Evolutionary conservation across 2,329 filamentous ascomycete species (phyloP).

Genomic region (Apiospora hydei): DNA sequence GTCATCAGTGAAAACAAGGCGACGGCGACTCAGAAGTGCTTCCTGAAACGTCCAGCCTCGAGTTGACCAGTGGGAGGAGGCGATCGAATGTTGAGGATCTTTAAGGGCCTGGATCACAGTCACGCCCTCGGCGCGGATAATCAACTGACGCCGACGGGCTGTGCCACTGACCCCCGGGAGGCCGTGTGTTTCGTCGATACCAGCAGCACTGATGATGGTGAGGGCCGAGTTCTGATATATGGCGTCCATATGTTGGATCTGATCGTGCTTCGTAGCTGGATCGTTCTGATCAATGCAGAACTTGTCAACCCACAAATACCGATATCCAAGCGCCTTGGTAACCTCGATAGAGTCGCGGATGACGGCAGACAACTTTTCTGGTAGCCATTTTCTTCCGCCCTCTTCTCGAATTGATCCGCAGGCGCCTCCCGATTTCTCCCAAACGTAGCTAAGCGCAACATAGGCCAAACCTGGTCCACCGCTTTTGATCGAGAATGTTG

Average conservation of each 20-base stretch:
- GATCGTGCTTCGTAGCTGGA: slow-evolving; percentile 31
- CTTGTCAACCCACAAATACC: slow-evolving; percentile 49
- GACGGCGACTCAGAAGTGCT: slow-evolving; percentile 44
- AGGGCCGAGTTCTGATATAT: slow-evolving; percentile 46
- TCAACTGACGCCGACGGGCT: background rate
- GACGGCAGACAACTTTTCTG: background rate
- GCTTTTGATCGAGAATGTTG: background rate
- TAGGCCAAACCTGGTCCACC: background rate
- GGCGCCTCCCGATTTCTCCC: background rate
- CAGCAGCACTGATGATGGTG: slow-evolving; percentile 48
- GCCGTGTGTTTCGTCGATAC: slow-evolving; percentile 43
- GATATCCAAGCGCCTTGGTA: slow-evolving; percentile 41
- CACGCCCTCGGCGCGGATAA: background rate
- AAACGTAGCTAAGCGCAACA: background rate
- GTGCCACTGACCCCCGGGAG: slow-evolving; percentile 38
- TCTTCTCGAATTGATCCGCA: background rate
- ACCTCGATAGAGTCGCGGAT: slow-evolving; percentile 38
- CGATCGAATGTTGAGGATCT: slow-evolving; percentile 28
- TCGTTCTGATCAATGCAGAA: slow-evolving; percentile 44
- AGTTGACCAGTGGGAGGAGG: slow-evolving; percentile 43
- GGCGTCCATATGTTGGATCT: slow-evolving; percentile 47
- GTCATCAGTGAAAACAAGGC: slow-evolving; percentile 48
- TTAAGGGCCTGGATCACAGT: slow-evolving; percentile 37
- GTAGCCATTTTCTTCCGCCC: background rate
- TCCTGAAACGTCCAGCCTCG: slow-evolving; percentile 51